Conservation (phyloP, 306 rosid species). For the Morella rubra region DNA sequence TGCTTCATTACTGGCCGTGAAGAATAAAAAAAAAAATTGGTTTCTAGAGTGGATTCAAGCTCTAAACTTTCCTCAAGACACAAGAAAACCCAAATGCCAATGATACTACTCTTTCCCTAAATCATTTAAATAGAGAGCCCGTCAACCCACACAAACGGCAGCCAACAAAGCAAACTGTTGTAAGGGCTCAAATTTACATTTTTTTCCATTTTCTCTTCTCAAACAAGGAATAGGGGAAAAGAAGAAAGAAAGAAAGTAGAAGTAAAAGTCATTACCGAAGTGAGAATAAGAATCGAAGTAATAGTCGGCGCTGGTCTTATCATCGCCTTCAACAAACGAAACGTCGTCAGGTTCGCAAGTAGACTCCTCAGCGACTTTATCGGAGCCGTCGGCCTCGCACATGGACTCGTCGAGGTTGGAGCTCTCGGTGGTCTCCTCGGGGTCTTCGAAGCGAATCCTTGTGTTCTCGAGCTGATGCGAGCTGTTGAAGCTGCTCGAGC, state of each 20-base stretch:
- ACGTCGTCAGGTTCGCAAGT: conserved; percentile 31
- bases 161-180: not conserved
- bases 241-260: no score
- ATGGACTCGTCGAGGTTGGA: conserved; percentile 81
- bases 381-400: conserved; percentile 48
- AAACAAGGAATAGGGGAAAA: no score
- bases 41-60: no score
- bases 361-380: conserved; percentile 36
- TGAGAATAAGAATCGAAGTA: conserved; percentile 98
- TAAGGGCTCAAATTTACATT: not conserved
- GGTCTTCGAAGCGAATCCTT: conserved; percentile 59
- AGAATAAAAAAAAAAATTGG: not conserved
- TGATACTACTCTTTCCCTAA: no score
- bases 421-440: conserved; percentile 57
- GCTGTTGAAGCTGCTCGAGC: conserved; percentile 23
- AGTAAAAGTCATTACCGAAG: conserved; percentile 54
- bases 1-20: not conserved
- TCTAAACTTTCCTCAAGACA: conserved; percentile 7
- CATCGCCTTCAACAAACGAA: conserved; percentile 44
- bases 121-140: no score
- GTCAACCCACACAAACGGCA: no score
- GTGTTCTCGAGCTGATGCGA: conserved; percentile 28
- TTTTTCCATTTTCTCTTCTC: not conserved
- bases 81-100: not conserved
- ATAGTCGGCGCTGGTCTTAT: conserved; percentile 94